These are phyloP conservation scores for Keqinozyma sinolaborantium DNA, from an alignment of 1,139 yeast genomes.

Conservation along the genomic window DNA sequence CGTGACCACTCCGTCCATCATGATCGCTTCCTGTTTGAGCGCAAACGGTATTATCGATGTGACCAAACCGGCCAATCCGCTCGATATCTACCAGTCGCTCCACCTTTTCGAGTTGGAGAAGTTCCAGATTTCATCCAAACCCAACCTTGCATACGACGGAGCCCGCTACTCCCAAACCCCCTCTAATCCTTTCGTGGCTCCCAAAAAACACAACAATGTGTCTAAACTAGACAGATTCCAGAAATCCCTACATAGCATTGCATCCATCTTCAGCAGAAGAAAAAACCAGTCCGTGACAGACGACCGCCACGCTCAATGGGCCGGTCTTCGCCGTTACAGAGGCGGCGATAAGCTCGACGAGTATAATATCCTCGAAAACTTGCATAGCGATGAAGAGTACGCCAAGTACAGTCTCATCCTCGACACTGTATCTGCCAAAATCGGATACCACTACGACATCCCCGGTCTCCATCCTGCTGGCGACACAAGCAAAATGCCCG, in stretches of 20 bases:
- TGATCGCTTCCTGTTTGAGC: conserved; percentile 56
- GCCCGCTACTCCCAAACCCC: conserved; percentile 7
- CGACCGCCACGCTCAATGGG: conserved; percentile 24
- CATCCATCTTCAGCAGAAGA: conserved; percentile 3
- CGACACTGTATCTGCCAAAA: conserved; percentile 54
- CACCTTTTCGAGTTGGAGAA: conserved; percentile 43
- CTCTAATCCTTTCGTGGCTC: conserved; percentile 5
- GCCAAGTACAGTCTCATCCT: conserved; percentile 75
- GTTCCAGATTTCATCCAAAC: conserved; percentile 58
- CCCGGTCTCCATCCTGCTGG: conserved; percentile 53
- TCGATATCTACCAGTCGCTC: conserved; percentile 54
- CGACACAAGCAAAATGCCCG: conserved; percentile 36
- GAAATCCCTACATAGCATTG: conserved; percentile 12
- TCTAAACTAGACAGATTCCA: conserved; percentile 18
- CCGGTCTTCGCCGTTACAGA: conserved; percentile 41
- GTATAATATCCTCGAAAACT: conserved; percentile 26
- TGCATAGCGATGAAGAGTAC: conserved; percentile 57
- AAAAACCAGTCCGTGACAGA: conserved; percentile 5
- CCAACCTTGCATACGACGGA: conserved; percentile 58
- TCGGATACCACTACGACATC: conserved; percentile 65
- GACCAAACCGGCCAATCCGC: conserved; percentile 38
- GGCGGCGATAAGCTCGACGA: conserved; percentile 28
- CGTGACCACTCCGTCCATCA: conserved; percentile 66
- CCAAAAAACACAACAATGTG: conserved; percentile 3
- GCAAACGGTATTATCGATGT: conserved; percentile 64